Base-by-base conservation (phyloP, 2,329 filamentous ascomycete species). In the Fusarium gaditjirri region DNA sequence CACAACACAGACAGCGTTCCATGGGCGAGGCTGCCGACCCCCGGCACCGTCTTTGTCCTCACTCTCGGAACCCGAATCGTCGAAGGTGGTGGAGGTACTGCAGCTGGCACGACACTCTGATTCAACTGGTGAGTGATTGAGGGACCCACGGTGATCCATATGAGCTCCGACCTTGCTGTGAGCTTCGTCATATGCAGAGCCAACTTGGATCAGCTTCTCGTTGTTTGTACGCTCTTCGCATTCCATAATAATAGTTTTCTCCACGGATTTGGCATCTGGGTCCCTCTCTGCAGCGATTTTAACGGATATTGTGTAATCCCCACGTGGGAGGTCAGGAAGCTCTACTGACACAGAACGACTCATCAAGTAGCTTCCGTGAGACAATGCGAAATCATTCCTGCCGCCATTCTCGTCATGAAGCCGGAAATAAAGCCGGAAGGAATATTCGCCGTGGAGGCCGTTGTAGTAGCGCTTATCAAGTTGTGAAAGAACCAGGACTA, bases 401-500 rank as follows among this genome's bases (percentile, higher is more conserved):
- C 86, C 85, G 10, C 82, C 79, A 23, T 83, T 84, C 33, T 85
- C 80, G 41, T 76, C 57, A 62, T 89, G 86, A 4, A 89, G 76
- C 13, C 87, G 82, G 81, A 82, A 89, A 72, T 86, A 81, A 13
- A 86, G 79, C 36, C 82, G 81, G 76, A 85, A 86, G 43, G 64
- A 77, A 72, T 91, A 91, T 77, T 90, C 86, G 17, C 89, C 89
- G 49, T 86, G 81, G 3, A 91, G 83, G 6, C 89, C 89, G 65
- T 85, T 85, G 77, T 89, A 91, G 77, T 90, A 91, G 36, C 89
- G 83, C 56, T 84, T 82, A 75, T 91, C 89, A 19, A 91, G 85
- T 79, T 91, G 89, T 17, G 88, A 88, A 7, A 91, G 82, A 1
- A 89, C 87, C 9, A 91, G 77, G 21, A 91, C 86, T 5, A 91